Percentiles rank a stretch among this genome's conserved stretches.
These are phyloP conservation scores for Cytospora schulzeri DNA, from an alignment of 2,329 filamentous ascomycete genomes.

Conservation along the genomic window DNA sequence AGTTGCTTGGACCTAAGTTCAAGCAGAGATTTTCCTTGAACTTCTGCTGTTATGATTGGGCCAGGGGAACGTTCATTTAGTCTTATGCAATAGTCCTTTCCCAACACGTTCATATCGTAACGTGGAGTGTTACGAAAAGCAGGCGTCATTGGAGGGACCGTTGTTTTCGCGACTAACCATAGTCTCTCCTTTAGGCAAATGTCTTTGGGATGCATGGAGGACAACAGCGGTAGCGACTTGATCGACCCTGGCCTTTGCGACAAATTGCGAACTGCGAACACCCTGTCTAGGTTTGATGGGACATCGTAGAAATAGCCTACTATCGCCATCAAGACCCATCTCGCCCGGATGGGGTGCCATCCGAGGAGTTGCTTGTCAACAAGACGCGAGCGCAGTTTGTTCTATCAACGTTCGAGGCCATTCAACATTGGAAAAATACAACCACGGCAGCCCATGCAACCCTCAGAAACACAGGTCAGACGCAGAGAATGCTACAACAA, in stretches of 20 bases:
- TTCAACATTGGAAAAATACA: not conserved
- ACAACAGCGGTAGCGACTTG: not conserved
- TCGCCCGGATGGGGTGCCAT: not conserved
- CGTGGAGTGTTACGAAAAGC: not conserved
- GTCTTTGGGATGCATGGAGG: not conserved
- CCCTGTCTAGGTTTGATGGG: too few relatives aligned
- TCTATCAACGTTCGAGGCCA: conserved; percentile 6
- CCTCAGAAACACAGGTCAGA: conserved; percentile 6
- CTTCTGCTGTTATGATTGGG: not conserved
- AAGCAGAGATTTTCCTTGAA: not conserved
- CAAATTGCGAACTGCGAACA: too few relatives aligned
- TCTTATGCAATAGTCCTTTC: not conserved
- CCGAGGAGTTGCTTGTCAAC: not conserved
- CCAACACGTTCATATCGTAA: not conserved
- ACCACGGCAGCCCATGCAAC: not conserved
- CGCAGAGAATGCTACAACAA: not conserved
- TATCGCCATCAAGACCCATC: not conserved
- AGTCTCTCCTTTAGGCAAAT: too few relatives aligned
- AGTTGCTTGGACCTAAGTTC: not conserved
- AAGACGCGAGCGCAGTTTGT: not conserved
- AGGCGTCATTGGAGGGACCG: not conserved
- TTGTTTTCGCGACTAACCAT: not conserved
- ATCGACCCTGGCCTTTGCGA: not conserved
- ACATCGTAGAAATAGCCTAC: too few relatives aligned
- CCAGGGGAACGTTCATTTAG: not conserved